Percentiles rank a stretch among this genome's conserved stretches.
Conservation (phyloP, 2,329 filamentous ascomycete species). For the Fusarium annulatum region DNA sequence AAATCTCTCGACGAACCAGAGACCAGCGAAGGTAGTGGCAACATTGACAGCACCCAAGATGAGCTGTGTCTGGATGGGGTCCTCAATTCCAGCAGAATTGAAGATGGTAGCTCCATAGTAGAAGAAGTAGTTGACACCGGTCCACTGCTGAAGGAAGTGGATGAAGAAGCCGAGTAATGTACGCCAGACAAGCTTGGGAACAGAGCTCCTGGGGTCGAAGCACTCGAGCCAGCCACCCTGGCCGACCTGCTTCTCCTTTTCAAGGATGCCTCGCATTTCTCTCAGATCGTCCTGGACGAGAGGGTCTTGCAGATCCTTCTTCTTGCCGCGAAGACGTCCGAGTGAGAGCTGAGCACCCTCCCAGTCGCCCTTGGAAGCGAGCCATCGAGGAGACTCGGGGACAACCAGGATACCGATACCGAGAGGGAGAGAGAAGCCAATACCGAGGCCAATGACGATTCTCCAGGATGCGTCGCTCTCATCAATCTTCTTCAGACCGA, state of each 20-base stretch:
- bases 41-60: slow-evolving; percentile 77
- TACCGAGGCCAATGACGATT: slow-evolving; percentile 68
- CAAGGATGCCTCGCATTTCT: slow-evolving; percentile 62
- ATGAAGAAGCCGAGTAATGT: slow-evolving; percentile 71
- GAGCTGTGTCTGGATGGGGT: slow-evolving; percentile 75
- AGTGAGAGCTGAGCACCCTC: slow-evolving; percentile 62
- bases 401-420: slow-evolving; percentile 64
- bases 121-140: slow-evolving; percentile 70
- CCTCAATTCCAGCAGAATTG: slow-evolving; percentile 70
- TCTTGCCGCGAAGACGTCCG: slow-evolving; percentile 63
- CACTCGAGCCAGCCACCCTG: slow-evolving; percentile 68
- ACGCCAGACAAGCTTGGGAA: slow-evolving; percentile 71
- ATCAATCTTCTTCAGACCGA: slow-evolving; percentile 58
- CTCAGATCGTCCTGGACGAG: slow-evolving; percentile 63
- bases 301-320: slow-evolving; percentile 56
- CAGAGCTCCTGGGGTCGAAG: slow-evolving; percentile 63
- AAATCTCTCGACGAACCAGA: slow-evolving; percentile 75
- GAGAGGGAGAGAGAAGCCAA: slow-evolving; percentile 63
- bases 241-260: slow-evolving; percentile 57
- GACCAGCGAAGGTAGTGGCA: slow-evolving; percentile 71
- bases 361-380: slow-evolving; percentile 60
- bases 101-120: slow-evolving; percentile 78
- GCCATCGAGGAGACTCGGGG: slow-evolving; percentile 68
- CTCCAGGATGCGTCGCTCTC: slow-evolving; percentile 65
- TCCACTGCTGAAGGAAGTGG: slow-evolving; percentile 76